phyloP scores from a whole-genome alignment of 1,139 yeast genomes.

The Yamadazyma triangularis region DNA sequence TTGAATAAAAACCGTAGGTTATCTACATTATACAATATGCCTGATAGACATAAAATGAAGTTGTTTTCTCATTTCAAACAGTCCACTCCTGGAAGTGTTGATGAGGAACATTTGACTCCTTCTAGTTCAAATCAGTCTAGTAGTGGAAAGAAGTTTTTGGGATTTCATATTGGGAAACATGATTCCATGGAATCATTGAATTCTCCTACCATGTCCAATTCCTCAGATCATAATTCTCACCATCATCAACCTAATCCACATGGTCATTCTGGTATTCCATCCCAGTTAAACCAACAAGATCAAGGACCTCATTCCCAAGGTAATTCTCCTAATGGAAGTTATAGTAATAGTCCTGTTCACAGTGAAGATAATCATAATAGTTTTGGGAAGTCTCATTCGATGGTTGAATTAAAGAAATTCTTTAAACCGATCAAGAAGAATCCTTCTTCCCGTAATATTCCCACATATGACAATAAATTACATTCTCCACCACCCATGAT shows the following conservation, averaged over 20 bases:
- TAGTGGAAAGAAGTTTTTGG: constrained; percentile 27
- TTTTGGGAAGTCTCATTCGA: constrained; percentile 33
- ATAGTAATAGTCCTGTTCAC: constrained; percentile 10
- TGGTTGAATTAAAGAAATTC: constrained; percentile 39
- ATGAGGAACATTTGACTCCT: constrained; percentile 28
- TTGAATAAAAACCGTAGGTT: background rate
- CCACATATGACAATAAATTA: constrained; percentile 20
- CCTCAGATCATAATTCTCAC: constrained; percentile 11
- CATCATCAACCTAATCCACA: constrained; percentile 2
- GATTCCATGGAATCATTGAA: constrained; percentile 34
- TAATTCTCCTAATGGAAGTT: constrained; percentile 13
- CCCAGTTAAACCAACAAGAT: constrained; percentile 5
- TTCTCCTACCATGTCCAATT: constrained; percentile 29
- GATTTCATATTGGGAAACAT: constrained; percentile 36
- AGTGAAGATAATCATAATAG: constrained; percentile 27
- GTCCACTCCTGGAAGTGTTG: constrained; percentile 17
- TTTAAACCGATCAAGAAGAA: constrained; percentile 38
- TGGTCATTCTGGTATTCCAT: constrained; percentile 3
- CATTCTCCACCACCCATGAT: constrained; percentile 31
- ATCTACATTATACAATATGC: constrained; percentile 18
- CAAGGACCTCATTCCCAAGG: background rate
- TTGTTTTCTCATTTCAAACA: constrained; percentile 24
- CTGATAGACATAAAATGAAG: constrained; percentile 45
- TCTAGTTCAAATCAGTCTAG: constrained; percentile 32
- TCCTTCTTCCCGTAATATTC: constrained; percentile 15